Conservation (phyloP, 2,329 filamentous ascomycete genomes). For the Stagonosporopsis chrysanthemi region DNA sequence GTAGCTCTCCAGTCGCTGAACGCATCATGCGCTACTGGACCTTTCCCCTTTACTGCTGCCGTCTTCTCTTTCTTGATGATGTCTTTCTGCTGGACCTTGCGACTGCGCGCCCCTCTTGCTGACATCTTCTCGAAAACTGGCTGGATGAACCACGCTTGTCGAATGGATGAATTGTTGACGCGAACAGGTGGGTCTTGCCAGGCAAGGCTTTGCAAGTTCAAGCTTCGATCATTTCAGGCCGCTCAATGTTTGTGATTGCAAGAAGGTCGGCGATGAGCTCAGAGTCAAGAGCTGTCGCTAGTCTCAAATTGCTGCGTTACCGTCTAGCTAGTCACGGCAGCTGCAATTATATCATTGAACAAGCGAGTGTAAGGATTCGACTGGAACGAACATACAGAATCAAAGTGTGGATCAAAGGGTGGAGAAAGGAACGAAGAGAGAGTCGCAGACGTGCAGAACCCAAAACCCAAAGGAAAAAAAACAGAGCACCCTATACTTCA, state of each 20-base stretch:
- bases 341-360: background rate
- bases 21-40: constrained; percentile 37
- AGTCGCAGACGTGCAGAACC: constrained; percentile 3
- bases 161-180: background rate
- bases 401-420: background rate
- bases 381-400: background rate
- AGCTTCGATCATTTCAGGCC: background rate
- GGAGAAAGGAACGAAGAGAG: constrained; percentile 1
- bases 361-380: background rate
- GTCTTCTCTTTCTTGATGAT: constrained; percentile 52
- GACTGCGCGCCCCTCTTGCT: constrained; percentile 49
- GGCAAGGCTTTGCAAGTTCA: background rate
- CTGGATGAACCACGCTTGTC: background rate
- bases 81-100: constrained; percentile 51
- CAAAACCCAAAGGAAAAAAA: constrained; percentile 20
- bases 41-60: constrained; percentile 39
- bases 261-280: no score
- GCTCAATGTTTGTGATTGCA: background rate
- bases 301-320: background rate
- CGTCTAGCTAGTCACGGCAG: background rate
- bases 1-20: constrained; percentile 41
- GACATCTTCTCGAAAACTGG: constrained; percentile 39
- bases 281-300: background rate
- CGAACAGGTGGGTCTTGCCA: background rate
- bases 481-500: constrained; percentile 17